Conservation (phyloP, 1,284 basidiomycete genomes). For the Gymnopus androsaceus region DNA sequence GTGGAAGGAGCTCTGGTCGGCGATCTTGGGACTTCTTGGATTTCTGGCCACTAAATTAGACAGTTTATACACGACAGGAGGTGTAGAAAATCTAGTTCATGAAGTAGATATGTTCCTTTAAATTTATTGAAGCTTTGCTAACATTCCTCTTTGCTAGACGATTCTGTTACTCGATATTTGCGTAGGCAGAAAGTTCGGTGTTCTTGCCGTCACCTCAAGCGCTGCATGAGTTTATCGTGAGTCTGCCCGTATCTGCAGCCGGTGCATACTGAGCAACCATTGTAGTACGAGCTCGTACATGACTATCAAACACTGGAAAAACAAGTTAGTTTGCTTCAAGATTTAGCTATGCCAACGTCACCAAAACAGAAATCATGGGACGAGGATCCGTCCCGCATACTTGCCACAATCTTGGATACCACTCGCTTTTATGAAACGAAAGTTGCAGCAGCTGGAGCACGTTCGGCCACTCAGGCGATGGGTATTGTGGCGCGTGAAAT, state of each 20-base stretch:
- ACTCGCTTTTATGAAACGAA: conserved; percentile 55
- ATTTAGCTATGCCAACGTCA: conserved; percentile 34
- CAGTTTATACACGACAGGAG: conserved; percentile 47
- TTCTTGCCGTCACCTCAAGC: conserved; percentile 53
- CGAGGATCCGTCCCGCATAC: conserved; percentile 36
- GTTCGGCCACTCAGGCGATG: conserved; percentile 54
- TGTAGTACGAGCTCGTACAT: conserved; percentile 67
- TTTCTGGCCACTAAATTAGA: conserved; percentile 58
- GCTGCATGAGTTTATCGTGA: conserved; percentile 61
- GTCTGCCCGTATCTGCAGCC: conserved; percentile 24
- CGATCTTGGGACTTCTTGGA: conserved; percentile 51
- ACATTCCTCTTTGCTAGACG: conserved; percentile 33
- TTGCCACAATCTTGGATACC: conserved; percentile 45
- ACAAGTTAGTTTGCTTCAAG: conserved; percentile 45
- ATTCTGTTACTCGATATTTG: conserved; percentile 52
- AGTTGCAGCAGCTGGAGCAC: conserved; percentile 42
- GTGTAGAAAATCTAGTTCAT: conserved; percentile 50
- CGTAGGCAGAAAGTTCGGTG: conserved; percentile 47
- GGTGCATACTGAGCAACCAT: not conserved
- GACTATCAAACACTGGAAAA: conserved; percentile 49
- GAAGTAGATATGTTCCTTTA: conserved; percentile 41
- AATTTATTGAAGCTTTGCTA: not conserved
- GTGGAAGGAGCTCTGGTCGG: conserved; percentile 65
- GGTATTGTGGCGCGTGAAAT: conserved; percentile 55
- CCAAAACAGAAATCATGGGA: conserved; percentile 22